A percentile compares a stretch with the other conserved stretches of the same genome.
These are phyloP conservation scores for Botryotinia narcissicola DNA, from an alignment of 2,329 filamentous ascomycete genomes.

Conservation along the genomic window DNA sequence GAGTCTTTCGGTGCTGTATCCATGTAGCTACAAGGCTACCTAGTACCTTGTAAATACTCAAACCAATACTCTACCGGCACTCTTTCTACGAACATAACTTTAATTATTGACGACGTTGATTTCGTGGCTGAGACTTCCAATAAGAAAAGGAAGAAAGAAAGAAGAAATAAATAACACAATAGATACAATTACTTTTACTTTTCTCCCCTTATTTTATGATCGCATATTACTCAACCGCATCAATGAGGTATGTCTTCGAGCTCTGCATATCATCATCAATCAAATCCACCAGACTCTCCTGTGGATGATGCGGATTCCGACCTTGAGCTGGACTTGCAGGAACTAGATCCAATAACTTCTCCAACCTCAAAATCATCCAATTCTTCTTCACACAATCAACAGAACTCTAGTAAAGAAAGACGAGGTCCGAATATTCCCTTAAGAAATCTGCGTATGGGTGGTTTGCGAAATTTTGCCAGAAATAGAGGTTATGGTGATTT, in stretches of 20 bases:
- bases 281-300: slow-evolving; percentile 56
- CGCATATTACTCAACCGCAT: slow-evolving; percentile 31
- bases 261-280: slow-evolving; percentile 35
- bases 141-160: neutral
- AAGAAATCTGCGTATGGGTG: slow-evolving; percentile 66
- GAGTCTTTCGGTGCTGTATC: neutral
- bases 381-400: slow-evolving; percentile 32
- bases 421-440: slow-evolving; percentile 58
- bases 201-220: neutral
- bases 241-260: slow-evolving; percentile 42
- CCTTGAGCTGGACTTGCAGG: slow-evolving; percentile 72
- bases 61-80: neutral
- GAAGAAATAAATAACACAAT: neutral
- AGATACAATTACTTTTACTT: neutral
- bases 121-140: slow-evolving; percentile 6
- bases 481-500: slow-evolving; percentile 58
- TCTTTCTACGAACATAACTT: neutral
- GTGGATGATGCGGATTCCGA: slow-evolving; percentile 72
- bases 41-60: neutral
- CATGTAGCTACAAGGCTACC: neutral
- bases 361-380: slow-evolving; percentile 31
- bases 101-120: neutral
- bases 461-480: slow-evolving; percentile 52
- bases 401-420: slow-evolving; percentile 34
- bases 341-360: slow-evolving; percentile 63